Percentiles rank a stretch among this genome's conserved stretches.
Conservation (phyloP, 23 red algal genomes). For the Gracilaria vermiculophylla region DNA sequence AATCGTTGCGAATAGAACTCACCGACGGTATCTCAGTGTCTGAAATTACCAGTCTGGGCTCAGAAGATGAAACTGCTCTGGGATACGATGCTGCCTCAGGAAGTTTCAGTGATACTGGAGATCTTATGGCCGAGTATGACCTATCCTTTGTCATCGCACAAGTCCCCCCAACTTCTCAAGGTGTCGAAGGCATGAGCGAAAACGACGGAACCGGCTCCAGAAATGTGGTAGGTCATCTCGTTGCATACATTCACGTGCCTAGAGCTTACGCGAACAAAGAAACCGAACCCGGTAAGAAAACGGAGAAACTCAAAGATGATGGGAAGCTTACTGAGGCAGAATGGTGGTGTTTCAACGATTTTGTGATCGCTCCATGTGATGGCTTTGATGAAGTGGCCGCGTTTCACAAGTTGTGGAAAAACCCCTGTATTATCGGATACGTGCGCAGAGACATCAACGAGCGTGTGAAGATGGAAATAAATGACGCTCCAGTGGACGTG, state of each 20-base stretch:
- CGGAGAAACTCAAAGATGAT: not conserved
- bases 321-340: conserved; percentile 1
- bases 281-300: not conserved
- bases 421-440: conserved; percentile 79
- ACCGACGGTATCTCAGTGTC: conserved; percentile 37
- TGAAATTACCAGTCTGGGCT: not conserved
- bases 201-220: not conserved
- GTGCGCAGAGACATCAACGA: conserved; percentile 55
- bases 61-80: not conserved
- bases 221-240: conserved; percentile 53
- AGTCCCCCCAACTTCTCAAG: conserved; percentile 14
- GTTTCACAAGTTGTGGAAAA: conserved; percentile 73
- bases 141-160: conserved; percentile 61
- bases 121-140: conserved; percentile 64
- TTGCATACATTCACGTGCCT: conserved; percentile 63
- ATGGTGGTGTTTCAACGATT: conserved; percentile 98
- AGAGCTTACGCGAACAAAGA: conserved; percentile 12
- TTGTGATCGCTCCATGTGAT: conserved; percentile 79
- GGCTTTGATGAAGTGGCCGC: conserved; percentile 65
- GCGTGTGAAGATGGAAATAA: conserved; percentile 11
- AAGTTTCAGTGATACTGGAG: conserved; percentile 18
- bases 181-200: not conserved
- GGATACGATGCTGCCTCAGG: conserved; percentile 6
- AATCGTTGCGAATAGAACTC: conserved; percentile 42
- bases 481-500: conserved; percentile 17